Evolutionary conservation across 129 eudicot species (phyloP).

Genomic region (Chrysanthemum seticuspe): DNA sequence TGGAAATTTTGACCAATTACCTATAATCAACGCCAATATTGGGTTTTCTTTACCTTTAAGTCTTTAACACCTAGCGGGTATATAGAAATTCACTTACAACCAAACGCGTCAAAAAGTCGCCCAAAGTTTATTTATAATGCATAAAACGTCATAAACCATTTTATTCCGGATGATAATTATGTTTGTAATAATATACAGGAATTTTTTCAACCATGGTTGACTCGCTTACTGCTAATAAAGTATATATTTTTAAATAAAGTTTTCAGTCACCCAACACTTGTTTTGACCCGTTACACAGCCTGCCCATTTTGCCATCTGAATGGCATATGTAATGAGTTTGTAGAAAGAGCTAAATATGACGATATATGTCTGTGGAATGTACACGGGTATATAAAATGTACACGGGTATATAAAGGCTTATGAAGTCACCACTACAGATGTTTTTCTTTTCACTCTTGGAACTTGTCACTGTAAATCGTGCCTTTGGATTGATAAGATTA

Average conservation of each 20-base stretch:
- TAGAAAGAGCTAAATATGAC: conserved; percentile 1
- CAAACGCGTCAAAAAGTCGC: background rate
- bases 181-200: background rate
- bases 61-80: no score
- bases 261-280: background rate
- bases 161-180: background rate
- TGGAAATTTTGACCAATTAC: background rate
- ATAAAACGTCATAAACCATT: background rate
- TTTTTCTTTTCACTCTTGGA: background rate
- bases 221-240: no score
- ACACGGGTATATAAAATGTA: background rate
- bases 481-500: background rate
- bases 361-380: background rate
- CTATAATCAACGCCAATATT: background rate
- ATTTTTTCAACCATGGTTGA: background rate
- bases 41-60: background rate
- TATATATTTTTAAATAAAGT: background rate
- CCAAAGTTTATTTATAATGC: background rate
- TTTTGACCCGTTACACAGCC: background rate
- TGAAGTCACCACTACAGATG: background rate
- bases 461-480: background rate
- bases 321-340: background rate
- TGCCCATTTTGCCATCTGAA: background rate
- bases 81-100: no score
- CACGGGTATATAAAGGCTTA: background rate